phyloP scores from a whole-genome alignment of 805 yeast genomes.

The Metschnikowia gruessii region DNA sequence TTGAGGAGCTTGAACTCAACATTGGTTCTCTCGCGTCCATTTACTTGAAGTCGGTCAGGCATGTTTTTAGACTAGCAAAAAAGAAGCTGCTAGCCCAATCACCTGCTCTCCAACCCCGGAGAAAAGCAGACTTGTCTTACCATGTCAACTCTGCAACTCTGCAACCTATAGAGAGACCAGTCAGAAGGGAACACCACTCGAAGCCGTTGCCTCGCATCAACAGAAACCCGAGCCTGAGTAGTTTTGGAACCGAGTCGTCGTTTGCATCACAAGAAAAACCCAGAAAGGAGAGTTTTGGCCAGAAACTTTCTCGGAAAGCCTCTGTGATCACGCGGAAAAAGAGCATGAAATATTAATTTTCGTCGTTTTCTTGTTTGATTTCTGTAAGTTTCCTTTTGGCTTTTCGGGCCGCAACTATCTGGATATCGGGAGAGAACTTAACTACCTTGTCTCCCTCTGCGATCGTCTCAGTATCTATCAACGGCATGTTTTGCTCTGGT shows the following conservation, averaged over 20 bases:
- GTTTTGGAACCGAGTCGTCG: conserved; percentile 8
- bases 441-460: conserved; percentile 53
- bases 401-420: conserved; percentile 26
- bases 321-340: conserved; percentile 26
- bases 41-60: conserved; percentile 79
- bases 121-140: conserved; percentile 9
- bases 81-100: conserved; percentile 48
- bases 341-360: conserved; percentile 9
- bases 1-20: conserved; percentile 80
- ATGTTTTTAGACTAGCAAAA: conserved; percentile 67
- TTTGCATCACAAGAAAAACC: conserved; percentile 5
- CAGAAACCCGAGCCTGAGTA: conserved; percentile 10
- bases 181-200: conserved; percentile 1
- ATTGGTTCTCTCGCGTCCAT: conserved; percentile 82
- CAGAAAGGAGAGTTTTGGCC: conserved; percentile 30
- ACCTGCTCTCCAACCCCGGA: conserved; percentile 36
- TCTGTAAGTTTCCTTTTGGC: conserved; percentile 5
- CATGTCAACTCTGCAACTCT: conserved; percentile 13
- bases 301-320: conserved; percentile 35
- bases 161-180: conserved; percentile 11
- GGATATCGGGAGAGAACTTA: conserved; percentile 58
- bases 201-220: conserved; percentile 13
- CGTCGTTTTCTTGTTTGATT: background rate
- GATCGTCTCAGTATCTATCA: conserved; percentile 64
- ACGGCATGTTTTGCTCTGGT: conserved; percentile 76